Conservation (phyloP, 257 asterid genomes). For the Asclepias syriaca region DNA sequence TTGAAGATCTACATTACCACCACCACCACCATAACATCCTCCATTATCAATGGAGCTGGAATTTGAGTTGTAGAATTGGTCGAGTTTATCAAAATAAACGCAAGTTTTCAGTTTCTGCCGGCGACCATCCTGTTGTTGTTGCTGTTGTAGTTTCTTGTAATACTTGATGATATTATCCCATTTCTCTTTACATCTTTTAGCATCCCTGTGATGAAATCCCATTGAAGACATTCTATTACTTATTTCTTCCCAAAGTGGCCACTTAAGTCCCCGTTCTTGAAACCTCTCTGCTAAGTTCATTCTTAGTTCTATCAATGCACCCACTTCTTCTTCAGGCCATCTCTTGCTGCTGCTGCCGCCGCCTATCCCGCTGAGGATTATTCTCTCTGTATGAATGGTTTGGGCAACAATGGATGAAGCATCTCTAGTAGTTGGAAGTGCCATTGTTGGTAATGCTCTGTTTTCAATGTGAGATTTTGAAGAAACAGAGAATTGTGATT, state of each 20-base stretch:
- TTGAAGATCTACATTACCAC: neutral
- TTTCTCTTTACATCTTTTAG: constrained; percentile 60
- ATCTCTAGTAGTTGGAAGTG: constrained; percentile 32
- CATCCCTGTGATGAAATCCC: constrained; percentile 40
- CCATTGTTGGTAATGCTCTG: constrained; percentile 14
- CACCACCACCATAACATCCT: neutral
- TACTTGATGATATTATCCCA: constrained; percentile 65
- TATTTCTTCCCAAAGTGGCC: constrained; percentile 23
- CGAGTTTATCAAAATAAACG: constrained; percentile 15
- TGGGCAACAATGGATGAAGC: constrained; percentile 40
- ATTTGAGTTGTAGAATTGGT: constrained; percentile 10
- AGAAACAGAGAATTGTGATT: constrained; percentile 25
- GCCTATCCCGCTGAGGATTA: too few species aligned
- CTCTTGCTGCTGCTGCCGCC: constrained; percentile 5
- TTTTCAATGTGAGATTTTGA: constrained; percentile 29
- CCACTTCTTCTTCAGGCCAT: constrained; percentile 35
- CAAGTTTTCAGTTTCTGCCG: constrained; percentile 14
- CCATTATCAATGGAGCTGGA: neutral
- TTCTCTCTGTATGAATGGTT: neutral
- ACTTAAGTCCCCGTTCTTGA: constrained; percentile 12
- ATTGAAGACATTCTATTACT: constrained; percentile 20
- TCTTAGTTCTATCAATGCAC: constrained; percentile 38
- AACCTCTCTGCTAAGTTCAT: constrained; percentile 24
- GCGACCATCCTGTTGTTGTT: constrained; percentile 28
- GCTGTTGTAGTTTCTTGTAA: constrained; percentile 48